Evolutionary conservation across 768 basidiomycete genomes (phyloP).

Genomic region (Royoungia palumana): DNA sequence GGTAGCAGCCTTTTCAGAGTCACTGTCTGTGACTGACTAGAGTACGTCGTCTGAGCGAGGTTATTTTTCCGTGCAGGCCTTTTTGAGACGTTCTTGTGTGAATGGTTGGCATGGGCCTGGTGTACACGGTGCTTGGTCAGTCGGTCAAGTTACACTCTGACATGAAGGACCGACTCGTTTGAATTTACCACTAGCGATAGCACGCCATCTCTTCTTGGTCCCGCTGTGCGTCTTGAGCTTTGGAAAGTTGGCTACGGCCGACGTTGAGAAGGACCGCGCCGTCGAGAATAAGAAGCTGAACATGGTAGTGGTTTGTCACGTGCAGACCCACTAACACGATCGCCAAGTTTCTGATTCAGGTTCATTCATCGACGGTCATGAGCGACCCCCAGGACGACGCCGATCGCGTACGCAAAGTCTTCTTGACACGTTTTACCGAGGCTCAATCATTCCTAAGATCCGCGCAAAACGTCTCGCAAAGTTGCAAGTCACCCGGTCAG

Average conservation of each 20-base stretch:
- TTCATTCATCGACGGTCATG: slow-evolving; percentile 28
- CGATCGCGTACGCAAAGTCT: slow-evolving; percentile 54
- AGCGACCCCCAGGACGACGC: slow-evolving; percentile 69
- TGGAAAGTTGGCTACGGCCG: slow-evolving; percentile 53
- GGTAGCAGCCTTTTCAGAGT: slow-evolving; percentile 71
- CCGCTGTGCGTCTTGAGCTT: slow-evolving; percentile 81
- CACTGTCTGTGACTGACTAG: slow-evolving; percentile 59
- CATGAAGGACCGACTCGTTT: slow-evolving; percentile 57
- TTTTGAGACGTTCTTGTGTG: slow-evolving; percentile 71
- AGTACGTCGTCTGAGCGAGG: slow-evolving; percentile 63
- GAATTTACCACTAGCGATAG: slow-evolving; percentile 63
- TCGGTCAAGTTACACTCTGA: background rate
- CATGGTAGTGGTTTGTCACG: slow-evolving; percentile 21
- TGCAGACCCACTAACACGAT: background rate
- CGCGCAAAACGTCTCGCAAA: slow-evolving; percentile 89
- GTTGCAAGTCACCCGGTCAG: slow-evolving; percentile 51
- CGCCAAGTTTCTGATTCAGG: too few relatives aligned
- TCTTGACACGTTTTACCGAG: background rate
- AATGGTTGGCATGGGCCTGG: slow-evolving; percentile 68
- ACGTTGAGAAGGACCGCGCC: slow-evolving; percentile 57
- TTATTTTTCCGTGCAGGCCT: slow-evolving; percentile 61
- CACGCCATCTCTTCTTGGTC: slow-evolving; percentile 78
- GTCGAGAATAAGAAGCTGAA: slow-evolving; percentile 22
- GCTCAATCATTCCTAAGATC: slow-evolving; percentile 50
- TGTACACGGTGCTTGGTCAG: background rate